Evolutionary conservation across 2,329 filamentous ascomycete species (phyloP).

Genomic region (Lasiodiplodia citricola): DNA sequence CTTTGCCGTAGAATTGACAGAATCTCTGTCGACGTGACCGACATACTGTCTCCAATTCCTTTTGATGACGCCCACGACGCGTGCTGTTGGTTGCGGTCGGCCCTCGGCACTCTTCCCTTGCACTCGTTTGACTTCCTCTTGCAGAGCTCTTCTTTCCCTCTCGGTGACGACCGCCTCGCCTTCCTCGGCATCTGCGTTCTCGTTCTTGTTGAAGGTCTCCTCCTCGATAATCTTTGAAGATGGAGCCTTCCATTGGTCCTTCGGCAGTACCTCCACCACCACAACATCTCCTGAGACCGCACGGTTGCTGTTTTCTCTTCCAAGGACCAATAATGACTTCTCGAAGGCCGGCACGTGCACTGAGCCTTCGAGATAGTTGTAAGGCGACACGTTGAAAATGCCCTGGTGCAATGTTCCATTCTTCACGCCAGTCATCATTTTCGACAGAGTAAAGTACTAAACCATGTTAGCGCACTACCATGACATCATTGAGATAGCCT

Average conservation of each 20-base stretch:
- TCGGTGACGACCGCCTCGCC: slow-evolving; percentile 78
- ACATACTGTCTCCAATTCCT: slow-evolving; percentile 98
- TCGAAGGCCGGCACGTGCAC: slow-evolving; percentile 90
- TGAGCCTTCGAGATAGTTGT: slow-evolving; percentile 96
- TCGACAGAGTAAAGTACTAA: slow-evolving; percentile 79
- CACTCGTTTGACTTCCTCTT: slow-evolving; percentile 87
- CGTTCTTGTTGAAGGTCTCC: slow-evolving; percentile 87
- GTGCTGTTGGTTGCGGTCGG: slow-evolving; percentile 85
- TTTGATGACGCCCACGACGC: slow-evolving; percentile 89
- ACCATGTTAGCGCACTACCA: background rate
- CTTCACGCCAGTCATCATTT: slow-evolving; percentile 92
- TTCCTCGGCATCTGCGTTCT: slow-evolving; percentile 87
- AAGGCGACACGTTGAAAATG: slow-evolving; percentile 93
- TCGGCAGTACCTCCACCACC: slow-evolving; percentile 88
- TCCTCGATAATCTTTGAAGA: slow-evolving; percentile 97
- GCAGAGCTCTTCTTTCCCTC: slow-evolving; percentile 81
- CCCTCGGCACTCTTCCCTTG: slow-evolving; percentile 79
- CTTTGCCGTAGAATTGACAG: slow-evolving; percentile 73
- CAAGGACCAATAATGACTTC: slow-evolving; percentile 84
- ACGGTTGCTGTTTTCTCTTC: slow-evolving; percentile 94
- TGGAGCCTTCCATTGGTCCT: slow-evolving; percentile 95
- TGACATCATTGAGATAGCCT: background rate
- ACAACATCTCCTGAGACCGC: slow-evolving; percentile 91
- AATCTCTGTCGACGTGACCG: slow-evolving; percentile 88
- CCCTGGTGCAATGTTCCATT: slow-evolving; percentile 90